Base-by-base conservation (phyloP, 805 yeast species). In the Candida chauliodis region DNA sequence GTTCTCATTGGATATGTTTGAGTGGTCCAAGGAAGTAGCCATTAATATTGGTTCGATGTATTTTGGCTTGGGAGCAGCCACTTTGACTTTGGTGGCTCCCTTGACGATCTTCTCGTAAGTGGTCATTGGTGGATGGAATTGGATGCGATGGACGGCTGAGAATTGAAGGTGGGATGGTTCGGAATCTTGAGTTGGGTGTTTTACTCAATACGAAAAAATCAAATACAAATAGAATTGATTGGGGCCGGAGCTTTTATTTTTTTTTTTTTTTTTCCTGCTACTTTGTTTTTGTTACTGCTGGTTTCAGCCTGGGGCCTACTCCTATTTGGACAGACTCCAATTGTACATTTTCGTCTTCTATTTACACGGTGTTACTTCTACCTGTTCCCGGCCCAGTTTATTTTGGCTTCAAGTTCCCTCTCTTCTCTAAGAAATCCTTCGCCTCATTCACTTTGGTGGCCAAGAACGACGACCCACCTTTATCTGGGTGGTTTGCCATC, bases 31-130 rank as follows among this genome's bases (percentile, higher is more conserved):
- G 35, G 74, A 71, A 2, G 89, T 83, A 20, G 84, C 71, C 71
- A 79, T 73, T 22, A 93, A 70, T 37, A 93, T 87, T 1, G 98
- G 98, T 64, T 91, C 98, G 37, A 93, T 79, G 57, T 93, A 93
- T 59, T 93, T 93, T 26, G 95, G 84, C 63, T 93, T 93, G 5
- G 99, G 99, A n/a, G 98, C 96, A 8, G 98, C 98, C 65, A 87
- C 76, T 78, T 68, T 66, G 43, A 69, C 64, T 50, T 68, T 63
- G 46, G 74, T 63, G 48, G 70, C 71, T 13, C 72, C 71, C 66
- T 84, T 85, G 47, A 84, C 93, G 42, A 83, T 69, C 61, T 84
- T 84, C 45, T 81, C 82, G 54, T 79, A 81, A 1, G 84, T 77
- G 2, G 83, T 76, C 84, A 78, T 77, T 8, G 9, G 23, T 21